Conservation (phyloP, 257 asterid species). For the Rehmannia glutinosa region DNA sequence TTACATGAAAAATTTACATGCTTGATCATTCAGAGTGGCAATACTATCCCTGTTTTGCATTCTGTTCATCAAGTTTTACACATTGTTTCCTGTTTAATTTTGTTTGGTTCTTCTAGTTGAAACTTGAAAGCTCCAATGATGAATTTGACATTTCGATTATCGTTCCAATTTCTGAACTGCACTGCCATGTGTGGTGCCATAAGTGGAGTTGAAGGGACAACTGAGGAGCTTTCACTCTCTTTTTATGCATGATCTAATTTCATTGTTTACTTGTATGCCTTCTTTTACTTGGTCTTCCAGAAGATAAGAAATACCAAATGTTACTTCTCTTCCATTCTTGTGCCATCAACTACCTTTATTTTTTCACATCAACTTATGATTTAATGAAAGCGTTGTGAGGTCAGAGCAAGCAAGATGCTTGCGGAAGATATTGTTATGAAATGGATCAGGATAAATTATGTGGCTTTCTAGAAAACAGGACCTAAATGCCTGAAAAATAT, state of each 20-base stretch:
- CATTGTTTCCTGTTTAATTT: too few species aligned
- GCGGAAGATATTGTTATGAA: too few species aligned
- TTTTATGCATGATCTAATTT: neutral
- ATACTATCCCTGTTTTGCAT: neutral
- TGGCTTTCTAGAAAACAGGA: too few species aligned
- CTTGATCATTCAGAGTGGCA: neutral
- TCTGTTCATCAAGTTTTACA: too few species aligned
- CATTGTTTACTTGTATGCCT: neutral
- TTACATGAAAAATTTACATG: neutral
- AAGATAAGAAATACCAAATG: neutral
- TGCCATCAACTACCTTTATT: neutral
- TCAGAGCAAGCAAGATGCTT: too few species aligned
- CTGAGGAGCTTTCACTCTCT: slow-evolving; percentile 44
- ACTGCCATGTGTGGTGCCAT: slow-evolving; percentile 27
- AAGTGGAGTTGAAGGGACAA: slow-evolving; percentile 66
- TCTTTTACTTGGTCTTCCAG: neutral
- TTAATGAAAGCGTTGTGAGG: too few species aligned
- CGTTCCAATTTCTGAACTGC: slow-evolving; percentile 67
- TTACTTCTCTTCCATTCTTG: neutral
- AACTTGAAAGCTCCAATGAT: slow-evolving; percentile 44
- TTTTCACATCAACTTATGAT: too few species aligned
- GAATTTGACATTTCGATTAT: slow-evolving; percentile 32
- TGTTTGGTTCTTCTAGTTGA: too few species aligned
- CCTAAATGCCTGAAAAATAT: too few species aligned
- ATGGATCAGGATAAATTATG: too few species aligned